Percentiles rank a stretch among this genome's conserved stretches.
phyloP scores from a whole-genome alignment of 1,284 basidiomycete species.

The Farysia itapuensis region DNA sequence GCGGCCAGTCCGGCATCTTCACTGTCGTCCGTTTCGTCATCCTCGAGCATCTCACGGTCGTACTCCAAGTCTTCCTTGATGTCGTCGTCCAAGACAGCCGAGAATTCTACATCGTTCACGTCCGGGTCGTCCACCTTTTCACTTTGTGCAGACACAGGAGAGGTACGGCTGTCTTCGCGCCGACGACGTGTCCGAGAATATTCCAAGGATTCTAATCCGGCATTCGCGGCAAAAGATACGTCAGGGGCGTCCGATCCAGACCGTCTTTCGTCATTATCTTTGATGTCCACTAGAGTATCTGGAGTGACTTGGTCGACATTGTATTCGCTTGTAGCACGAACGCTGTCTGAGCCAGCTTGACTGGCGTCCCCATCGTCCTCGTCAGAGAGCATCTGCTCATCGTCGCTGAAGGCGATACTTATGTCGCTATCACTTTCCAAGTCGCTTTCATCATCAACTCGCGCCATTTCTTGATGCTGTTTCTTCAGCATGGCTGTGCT shows the following conservation, averaged over 20 bases:
- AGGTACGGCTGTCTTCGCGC: not conserved
- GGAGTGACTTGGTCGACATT: not conserved
- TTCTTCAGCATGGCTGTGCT: conserved; percentile 83
- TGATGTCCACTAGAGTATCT: not conserved
- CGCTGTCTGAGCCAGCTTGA: not conserved
- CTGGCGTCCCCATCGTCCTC: conserved; percentile 1
- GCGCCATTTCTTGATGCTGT: conserved; percentile 60
- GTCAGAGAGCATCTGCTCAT: conserved; percentile 9
- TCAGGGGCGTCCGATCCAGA: not conserved
- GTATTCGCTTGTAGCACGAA: no score
- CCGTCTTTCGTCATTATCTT: not conserved
- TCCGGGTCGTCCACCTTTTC: conserved; percentile 16
- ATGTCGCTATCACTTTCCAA: conserved; percentile 24
- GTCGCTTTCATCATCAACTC: conserved; percentile 30
- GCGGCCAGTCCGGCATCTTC: conserved; percentile 64
- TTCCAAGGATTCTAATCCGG: not conserved
- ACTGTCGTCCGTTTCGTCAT: conserved; percentile 61
- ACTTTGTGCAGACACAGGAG: not conserved
- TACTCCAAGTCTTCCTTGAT: conserved; percentile 55
- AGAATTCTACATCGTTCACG: conserved; percentile 23
- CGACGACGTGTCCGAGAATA: not conserved
- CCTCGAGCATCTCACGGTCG: conserved; percentile 55
- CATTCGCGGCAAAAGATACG: not conserved
- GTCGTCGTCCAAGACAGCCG: conserved; percentile 18
- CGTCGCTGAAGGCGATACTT: conserved; percentile 10